These are phyloP conservation scores for Ogataea pini DNA, from an alignment of 805 yeast species.

Conservation along the genomic window DNA sequence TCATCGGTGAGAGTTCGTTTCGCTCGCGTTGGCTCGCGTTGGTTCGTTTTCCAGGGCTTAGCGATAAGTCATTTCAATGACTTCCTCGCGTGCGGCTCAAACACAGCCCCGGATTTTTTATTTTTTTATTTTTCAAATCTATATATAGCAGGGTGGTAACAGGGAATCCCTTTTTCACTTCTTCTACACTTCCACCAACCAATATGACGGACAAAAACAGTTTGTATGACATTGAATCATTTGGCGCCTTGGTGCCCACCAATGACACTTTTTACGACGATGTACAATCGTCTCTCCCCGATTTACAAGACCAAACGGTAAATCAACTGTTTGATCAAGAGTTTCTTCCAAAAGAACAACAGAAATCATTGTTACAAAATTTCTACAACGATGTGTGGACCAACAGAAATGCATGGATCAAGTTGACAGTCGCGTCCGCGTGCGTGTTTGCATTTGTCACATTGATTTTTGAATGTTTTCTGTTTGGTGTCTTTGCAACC, in stretches of 20 bases:
- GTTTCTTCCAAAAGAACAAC: constrained; percentile 11
- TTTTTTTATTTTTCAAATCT: constrained; percentile 1
- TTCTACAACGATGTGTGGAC: constrained; percentile 17
- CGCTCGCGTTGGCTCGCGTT: no score
- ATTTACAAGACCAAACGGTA: constrained; percentile 4
- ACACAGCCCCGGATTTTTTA: constrained; percentile 3
- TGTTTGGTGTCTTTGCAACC: constrained; percentile 41
- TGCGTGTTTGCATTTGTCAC: constrained; percentile 37
- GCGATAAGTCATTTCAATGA: background rate
- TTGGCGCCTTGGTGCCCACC: background rate
- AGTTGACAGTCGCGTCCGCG: constrained; percentile 34
- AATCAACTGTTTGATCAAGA: constrained; percentile 12
- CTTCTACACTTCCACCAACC: background rate
- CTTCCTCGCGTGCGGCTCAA: constrained; percentile 1
- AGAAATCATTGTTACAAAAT: constrained; percentile 1
- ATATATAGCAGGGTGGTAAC: constrained; percentile 1
- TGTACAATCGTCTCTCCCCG: background rate
- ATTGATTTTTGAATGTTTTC: constrained; percentile 39
- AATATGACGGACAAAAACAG: constrained; percentile 4
- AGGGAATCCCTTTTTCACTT: background rate
- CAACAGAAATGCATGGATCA: constrained; percentile 19
- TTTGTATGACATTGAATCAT: constrained; percentile 4
- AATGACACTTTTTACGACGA: background rate
- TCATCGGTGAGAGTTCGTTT: no score
- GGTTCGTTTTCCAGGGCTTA: background rate